Conservation (phyloP, 768 basidiomycete genomes). For the Neoboletus brunneissimus region DNA sequence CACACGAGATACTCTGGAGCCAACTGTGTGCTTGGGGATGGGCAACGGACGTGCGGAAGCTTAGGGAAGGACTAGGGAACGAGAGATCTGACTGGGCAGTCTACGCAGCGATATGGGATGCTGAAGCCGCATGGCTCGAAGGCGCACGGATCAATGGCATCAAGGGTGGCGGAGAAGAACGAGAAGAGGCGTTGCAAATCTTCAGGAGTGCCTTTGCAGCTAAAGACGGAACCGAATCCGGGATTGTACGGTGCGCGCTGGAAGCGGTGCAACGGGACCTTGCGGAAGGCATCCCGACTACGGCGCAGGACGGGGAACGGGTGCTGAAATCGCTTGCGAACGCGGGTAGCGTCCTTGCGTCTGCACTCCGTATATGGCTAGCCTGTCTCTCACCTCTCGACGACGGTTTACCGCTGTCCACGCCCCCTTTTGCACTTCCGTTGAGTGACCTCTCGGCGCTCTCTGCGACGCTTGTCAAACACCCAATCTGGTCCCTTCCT, state of each 20-base stretch:
- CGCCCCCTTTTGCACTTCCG: constrained; percentile 63
- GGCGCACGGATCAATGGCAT: constrained; percentile 72
- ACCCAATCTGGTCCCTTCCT: constrained; percentile 48
- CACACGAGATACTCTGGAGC: constrained; percentile 88
- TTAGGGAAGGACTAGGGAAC: constrained; percentile 35
- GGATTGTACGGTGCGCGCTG: constrained; percentile 38
- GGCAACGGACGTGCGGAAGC: constrained; percentile 52
- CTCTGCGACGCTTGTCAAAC: constrained; percentile 47
- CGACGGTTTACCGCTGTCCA: constrained; percentile 35
- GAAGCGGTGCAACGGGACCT: constrained; percentile 34
- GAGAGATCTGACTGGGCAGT: constrained; percentile 24
- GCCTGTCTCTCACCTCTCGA: constrained; percentile 50
- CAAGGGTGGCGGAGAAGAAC: constrained; percentile 64
- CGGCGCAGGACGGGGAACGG: constrained; percentile 5
- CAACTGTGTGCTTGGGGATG: constrained; percentile 80
- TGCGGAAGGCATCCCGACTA: not conserved
- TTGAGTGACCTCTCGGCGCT: constrained; percentile 53
- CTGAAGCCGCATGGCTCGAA: constrained; percentile 66
- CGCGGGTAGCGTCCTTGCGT: constrained; percentile 39
- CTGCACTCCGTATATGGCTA: constrained; percentile 61
- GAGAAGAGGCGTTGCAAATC: constrained; percentile 35
- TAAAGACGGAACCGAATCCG: constrained; percentile 32
- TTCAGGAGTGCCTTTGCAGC: constrained; percentile 40
- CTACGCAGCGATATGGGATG: constrained; percentile 39
- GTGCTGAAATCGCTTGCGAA: constrained; percentile 31